Percentiles rank a stretch among this genome's conserved stretches.
Conservation (phyloP, 179 eudicot genomes). For the Corrigiola litoralis region DNA sequence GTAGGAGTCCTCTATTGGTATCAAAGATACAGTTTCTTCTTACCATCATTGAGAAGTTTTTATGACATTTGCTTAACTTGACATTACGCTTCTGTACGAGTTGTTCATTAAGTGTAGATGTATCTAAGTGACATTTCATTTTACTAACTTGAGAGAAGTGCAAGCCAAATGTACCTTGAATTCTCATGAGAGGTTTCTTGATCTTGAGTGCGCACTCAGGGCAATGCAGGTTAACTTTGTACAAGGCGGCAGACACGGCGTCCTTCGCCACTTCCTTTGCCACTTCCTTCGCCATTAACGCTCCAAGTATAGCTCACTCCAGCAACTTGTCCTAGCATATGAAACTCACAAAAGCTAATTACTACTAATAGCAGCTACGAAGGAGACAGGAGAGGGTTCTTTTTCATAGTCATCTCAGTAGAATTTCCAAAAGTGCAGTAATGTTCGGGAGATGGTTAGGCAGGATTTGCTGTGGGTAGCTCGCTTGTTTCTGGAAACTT, state of each 20-base stretch:
- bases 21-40: too few species aligned
- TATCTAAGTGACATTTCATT: neutral
- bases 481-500: constrained; percentile 50
- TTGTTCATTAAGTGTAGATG: too few species aligned
- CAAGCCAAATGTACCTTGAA: constrained; percentile 44
- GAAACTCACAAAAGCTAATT: neutral
- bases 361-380: neutral
- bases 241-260: constrained; percentile 42
- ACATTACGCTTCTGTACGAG: too few species aligned
- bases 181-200: constrained; percentile 57
- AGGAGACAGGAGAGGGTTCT: neutral
- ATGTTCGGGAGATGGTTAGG: constrained; percentile 36
- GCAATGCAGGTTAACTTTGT: constrained; percentile 69
- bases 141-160: neutral
- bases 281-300: constrained; percentile 15
- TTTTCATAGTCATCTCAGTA: neutral
- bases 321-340: neutral
- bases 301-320: neutral
- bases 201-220: constrained; percentile 70
- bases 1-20: too few species aligned
- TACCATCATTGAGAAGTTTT: too few species aligned
- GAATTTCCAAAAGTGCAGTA: constrained; percentile 12
- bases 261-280: constrained; percentile 15
- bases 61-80: too few species aligned
- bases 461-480: constrained; percentile 46